Evolutionary conservation across 176 grass and related monocot species (phyloP).

Genomic region (Zoysia japonica): DNA sequence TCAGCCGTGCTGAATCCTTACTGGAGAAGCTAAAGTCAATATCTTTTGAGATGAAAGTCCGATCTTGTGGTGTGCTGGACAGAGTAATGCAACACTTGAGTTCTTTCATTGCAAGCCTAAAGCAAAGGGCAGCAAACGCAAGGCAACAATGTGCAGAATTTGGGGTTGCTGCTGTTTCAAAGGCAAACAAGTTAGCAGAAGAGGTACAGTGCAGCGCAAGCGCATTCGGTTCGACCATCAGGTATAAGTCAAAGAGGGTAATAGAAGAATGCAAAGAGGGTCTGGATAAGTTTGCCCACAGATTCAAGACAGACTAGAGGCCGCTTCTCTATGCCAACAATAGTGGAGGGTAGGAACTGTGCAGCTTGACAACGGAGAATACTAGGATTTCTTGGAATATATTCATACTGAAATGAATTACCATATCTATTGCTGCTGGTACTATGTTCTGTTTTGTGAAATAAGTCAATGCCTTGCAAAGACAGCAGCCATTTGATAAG

Average conservation of each 20-base stretch:
- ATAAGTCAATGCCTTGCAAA: too few species aligned
- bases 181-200: constrained; percentile 45
- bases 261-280: constrained; percentile 76
- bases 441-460: background rate
- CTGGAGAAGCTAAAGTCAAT: constrained; percentile 68
- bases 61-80: constrained; percentile 48
- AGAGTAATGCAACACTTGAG: constrained; percentile 69
- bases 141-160: constrained; percentile 35
- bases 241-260: constrained; percentile 47
- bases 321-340: constrained; percentile 1
- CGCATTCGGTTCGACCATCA: constrained; percentile 23
- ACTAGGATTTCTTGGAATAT: constrained; percentile 11
- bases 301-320: constrained; percentile 62
- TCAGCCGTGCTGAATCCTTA: constrained; percentile 49
- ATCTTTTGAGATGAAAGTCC: constrained; percentile 51
- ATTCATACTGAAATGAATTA: background rate
- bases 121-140: constrained; percentile 44
- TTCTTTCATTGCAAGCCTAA: constrained; percentile 59
- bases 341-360: background rate
- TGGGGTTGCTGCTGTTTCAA: constrained; percentile 34
- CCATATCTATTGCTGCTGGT: background rate
- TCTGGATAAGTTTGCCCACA: constrained; percentile 71
- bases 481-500: too few species aligned
- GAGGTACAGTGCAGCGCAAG: constrained; percentile 35
- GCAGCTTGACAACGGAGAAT: background rate